A percentile compares a stretch with the other conserved stretches of the same genome.
phyloP scores from a whole-genome alignment of 768 basidiomycete species.

The Pulveroboletus sp. region DNA sequence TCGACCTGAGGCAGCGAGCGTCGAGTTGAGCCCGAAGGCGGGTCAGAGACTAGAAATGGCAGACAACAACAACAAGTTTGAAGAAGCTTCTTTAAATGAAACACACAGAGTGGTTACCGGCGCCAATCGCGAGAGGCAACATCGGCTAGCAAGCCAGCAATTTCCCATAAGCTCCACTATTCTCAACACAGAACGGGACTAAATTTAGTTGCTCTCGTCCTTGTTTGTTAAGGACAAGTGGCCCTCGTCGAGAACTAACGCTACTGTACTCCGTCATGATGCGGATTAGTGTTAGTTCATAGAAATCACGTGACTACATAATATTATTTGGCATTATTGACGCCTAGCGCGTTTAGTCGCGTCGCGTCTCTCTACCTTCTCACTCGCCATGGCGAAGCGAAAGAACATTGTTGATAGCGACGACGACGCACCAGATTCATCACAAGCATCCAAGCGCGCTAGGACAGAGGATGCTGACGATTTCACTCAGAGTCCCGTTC shows the following conservation, averaged over 20 bases:
- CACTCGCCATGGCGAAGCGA: slow-evolving; percentile 52
- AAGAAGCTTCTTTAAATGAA: not conserved
- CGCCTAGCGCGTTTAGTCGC: slow-evolving; percentile 32
- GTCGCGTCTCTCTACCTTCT: slow-evolving; percentile 21
- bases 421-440: slow-evolving; percentile 30
- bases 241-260: no score
- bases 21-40: slow-evolving; percentile 9
- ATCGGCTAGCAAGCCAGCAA: slow-evolving; percentile 15
- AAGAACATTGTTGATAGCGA: slow-evolving; percentile 44
- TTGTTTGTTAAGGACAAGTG: not conserved
- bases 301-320: slow-evolving; percentile 7
- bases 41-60: slow-evolving; percentile 5
- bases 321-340: slow-evolving; percentile 24
- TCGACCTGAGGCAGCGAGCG: slow-evolving; percentile 22
- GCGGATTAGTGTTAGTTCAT: not conserved
- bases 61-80: slow-evolving; percentile 1
- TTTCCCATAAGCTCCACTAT: not conserved
- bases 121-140: slow-evolving; percentile 11
- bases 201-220: not conserved
- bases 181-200: not conserved
- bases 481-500: slow-evolving; percentile 17
- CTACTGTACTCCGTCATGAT: no score
- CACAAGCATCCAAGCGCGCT: slow-evolving; percentile 43
- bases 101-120: slow-evolving; percentile 17
- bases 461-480: slow-evolving; percentile 41